These are phyloP conservation scores for Myochromella boudieri DNA, from an alignment of 768 basidiomycete species.

Conservation along the genomic window DNA sequence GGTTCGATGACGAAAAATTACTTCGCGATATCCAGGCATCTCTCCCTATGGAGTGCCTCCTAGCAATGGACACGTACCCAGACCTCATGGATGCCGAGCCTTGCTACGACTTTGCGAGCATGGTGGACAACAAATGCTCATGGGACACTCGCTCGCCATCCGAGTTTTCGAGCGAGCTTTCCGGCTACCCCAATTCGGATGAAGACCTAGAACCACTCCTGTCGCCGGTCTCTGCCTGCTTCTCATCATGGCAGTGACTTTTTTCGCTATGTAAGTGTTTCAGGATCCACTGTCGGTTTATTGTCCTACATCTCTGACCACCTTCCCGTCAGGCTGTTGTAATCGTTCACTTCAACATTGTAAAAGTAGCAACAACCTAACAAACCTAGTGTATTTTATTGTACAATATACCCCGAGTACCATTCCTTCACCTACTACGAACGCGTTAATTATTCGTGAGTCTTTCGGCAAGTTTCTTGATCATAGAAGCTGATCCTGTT, in stretches of 20 bases:
- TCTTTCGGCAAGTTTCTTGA: conserved; percentile 1
- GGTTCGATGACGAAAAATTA: conserved; percentile 15
- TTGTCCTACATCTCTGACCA: neutral
- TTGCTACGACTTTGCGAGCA: conserved; percentile 13
- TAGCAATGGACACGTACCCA: conserved; percentile 17
- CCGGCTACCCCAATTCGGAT: conserved; percentile 15
- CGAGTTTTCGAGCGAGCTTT: conserved; percentile 12
- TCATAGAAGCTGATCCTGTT: conserved; percentile 17
- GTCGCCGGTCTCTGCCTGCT: conserved; percentile 26
- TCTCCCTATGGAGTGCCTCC: conserved; percentile 20
- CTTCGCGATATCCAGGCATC: conserved; percentile 12
- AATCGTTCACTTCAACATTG: neutral
- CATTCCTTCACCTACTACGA: neutral
- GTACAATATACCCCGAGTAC: conserved; percentile 15
- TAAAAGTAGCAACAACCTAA: conserved; percentile 2
- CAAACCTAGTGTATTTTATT: conserved; percentile 17
- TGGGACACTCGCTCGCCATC: conserved; percentile 18
- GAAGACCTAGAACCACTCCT: conserved; percentile 16
- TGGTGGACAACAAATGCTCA: conserved; percentile 5
- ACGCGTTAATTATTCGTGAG: conserved; percentile 19
- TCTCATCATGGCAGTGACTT: conserved; percentile 27
- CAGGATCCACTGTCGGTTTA: neutral
- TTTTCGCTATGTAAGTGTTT: conserved; percentile 32
- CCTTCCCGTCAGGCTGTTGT: conserved; percentile 9
- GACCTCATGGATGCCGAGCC: conserved; percentile 15